Conservation (phyloP, 768 basidiomycete genomes). For the Mycena belliarum region DNA sequence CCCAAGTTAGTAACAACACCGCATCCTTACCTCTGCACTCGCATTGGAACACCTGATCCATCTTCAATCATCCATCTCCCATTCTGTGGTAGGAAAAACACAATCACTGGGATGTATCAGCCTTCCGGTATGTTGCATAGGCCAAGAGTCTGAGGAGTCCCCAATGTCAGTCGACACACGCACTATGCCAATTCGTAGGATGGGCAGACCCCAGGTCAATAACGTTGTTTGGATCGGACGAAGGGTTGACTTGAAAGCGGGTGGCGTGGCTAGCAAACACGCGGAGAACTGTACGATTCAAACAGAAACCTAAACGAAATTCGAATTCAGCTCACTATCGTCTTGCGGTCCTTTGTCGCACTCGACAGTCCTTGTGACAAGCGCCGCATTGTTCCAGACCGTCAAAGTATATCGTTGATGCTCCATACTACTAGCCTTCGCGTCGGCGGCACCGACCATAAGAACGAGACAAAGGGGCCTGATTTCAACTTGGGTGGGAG, state of each 20-base stretch:
- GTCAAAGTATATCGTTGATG: slow-evolving; percentile 39
- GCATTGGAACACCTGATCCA: slow-evolving; percentile 64
- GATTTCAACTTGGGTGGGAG: too few species aligned
- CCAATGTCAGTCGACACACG: slow-evolving; percentile 44
- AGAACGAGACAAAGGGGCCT: too few species aligned
- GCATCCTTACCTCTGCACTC: slow-evolving; percentile 45
- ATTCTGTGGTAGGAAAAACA: slow-evolving; percentile 69
- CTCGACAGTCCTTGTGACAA: slow-evolving; percentile 47
- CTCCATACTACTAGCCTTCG: slow-evolving; percentile 27
- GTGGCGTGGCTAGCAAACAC: background rate
- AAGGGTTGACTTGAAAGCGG: slow-evolving; percentile 52
- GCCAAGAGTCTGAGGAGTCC: slow-evolving; percentile 30
- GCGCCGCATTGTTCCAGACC: slow-evolving; percentile 37
- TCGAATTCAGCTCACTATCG: slow-evolving; percentile 60
- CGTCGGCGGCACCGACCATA: background rate
- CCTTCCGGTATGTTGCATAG: background rate
- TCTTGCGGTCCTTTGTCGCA: slow-evolving; percentile 46
- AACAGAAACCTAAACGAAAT: slow-evolving; percentile 61
- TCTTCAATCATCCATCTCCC: slow-evolving; percentile 72
- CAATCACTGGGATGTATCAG: slow-evolving; percentile 41
- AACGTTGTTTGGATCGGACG: slow-evolving; percentile 59
- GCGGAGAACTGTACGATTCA: slow-evolving; percentile 19
- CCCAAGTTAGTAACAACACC: too few species aligned
- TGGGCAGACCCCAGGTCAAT: slow-evolving; percentile 51
- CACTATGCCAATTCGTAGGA: slow-evolving; percentile 48